Conservation (phyloP, 257 asterid genomes). For the Nicotiana undulata region DNA sequence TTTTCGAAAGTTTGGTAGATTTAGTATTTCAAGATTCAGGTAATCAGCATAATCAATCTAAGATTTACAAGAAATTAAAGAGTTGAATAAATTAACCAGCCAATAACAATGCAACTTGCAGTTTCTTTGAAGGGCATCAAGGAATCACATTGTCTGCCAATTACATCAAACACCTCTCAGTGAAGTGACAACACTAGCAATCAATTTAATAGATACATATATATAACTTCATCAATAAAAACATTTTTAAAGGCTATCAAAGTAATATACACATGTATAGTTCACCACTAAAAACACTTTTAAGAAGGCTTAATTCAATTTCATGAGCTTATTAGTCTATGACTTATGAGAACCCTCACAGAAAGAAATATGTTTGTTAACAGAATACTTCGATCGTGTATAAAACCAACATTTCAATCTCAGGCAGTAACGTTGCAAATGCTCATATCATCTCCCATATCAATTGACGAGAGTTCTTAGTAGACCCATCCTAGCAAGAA, state of each 20-base stretch:
- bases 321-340: neutral
- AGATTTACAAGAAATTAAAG: neutral
- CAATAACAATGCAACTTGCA: conserved; percentile 14
- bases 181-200: conserved; percentile 55
- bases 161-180: conserved; percentile 18
- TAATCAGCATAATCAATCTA: neutral
- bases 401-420: neutral
- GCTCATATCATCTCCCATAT: neutral
- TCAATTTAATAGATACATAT: neutral
- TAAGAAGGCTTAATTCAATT: neutral
- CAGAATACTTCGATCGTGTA: neutral
- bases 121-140: conserved; percentile 12
- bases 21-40: neutral
- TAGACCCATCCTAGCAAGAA: too few species aligned
- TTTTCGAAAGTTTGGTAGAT: neutral
- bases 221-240: too few species aligned
- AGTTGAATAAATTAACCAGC: neutral
- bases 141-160: conserved; percentile 41
- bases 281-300: neutral
- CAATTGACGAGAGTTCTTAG: too few species aligned
- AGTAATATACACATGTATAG: too few species aligned
- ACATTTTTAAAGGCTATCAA: neutral
- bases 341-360: neutral
- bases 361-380: neutral
- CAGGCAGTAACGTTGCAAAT: neutral